Conservation (phyloP, 148 eudicot genomes). For the Silene conica region DNA sequence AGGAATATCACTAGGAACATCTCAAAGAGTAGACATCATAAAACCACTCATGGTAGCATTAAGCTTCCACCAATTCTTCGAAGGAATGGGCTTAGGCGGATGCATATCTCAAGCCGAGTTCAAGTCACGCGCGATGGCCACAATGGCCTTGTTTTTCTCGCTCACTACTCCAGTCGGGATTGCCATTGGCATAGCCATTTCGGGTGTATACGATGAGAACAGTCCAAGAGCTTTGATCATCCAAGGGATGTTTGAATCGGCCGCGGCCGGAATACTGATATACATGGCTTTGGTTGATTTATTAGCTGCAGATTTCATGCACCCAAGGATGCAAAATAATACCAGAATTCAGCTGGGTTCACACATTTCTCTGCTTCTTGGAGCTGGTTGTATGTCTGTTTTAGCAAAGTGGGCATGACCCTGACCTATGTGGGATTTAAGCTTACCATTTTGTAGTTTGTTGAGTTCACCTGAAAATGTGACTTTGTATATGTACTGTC, state of each 20-base stretch:
- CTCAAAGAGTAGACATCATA: conserved; percentile 44
- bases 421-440: background rate
- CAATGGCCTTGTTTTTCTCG: conserved; percentile 58
- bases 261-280: conserved; percentile 59
- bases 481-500: too few relatives aligned
- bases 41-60: conserved; percentile 69
- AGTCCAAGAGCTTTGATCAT: conserved; percentile 45
- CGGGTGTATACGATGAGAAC: conserved; percentile 39
- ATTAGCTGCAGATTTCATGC: conserved; percentile 70
- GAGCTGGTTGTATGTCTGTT: conserved; percentile 65
- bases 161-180: conserved; percentile 64
- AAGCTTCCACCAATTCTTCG: conserved; percentile 83
- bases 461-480: too few relatives aligned
- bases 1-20: conserved; percentile 72
- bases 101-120: conserved; percentile 78
- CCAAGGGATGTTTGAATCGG: conserved; percentile 57
- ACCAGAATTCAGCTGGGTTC: conserved; percentile 50
- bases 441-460: too few relatives aligned
- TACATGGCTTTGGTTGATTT: conserved; percentile 80
- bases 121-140: conserved; percentile 40
- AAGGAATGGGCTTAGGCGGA: conserved; percentile 90
- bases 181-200: conserved; percentile 48
- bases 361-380: conserved; percentile 51
- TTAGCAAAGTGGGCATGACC: conserved; percentile 64
- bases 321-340: conserved; percentile 54